Evolutionary conservation across 805 yeast species (phyloP), one percentile per base, ranked within the genome.

Genomic region (Isabelozyma rhagii): DNA sequence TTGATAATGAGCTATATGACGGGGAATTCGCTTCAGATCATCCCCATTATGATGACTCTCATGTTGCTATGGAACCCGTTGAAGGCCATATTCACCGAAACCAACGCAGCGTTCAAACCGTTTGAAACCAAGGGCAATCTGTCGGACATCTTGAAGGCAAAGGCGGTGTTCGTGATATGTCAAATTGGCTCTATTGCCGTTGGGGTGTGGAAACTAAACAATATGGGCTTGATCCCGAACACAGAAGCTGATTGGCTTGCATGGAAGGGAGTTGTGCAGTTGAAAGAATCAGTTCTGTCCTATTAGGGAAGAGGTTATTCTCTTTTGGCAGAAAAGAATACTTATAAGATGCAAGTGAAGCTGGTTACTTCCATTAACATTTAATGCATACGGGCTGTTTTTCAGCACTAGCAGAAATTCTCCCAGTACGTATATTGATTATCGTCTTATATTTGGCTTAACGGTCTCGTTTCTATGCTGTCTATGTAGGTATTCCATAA

Each of bases 191-290:
- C 84, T 46, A 72, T 92, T 69, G 80, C 75, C 3, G 81, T 90
- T 38, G 98, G 97, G 2, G 60, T 91, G 14, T 91, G 89, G 83
- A 94, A 94, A 66, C 71, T 94, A 51, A 83, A 87, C 57, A 73
- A 78, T 18, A 89, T 93, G 97, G 98, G 97, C 0, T 72, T 93
- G 55, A 83, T 93, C 51, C 99, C 99, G 18, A 89, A 87, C 58
- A 85, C 83, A 38, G 78, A 78, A 43, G 85, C 96, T 55, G 99
- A 93, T 63, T 94, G 98, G 98, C 70, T 93, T 14, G 83, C 90
- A 6, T 92, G 96, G 92, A 96, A 91, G 62, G 58, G 56, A 2
- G 71, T 75, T 6, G 56, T 74, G 3, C 51, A 47, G 4, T 67
- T 68, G 42, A 48, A 42, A 39, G 54, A 58, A 27, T 39, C 39